phyloP scores from a whole-genome alignment of 257 asterid species.

The Solanum pimpinellifolium region DNA sequence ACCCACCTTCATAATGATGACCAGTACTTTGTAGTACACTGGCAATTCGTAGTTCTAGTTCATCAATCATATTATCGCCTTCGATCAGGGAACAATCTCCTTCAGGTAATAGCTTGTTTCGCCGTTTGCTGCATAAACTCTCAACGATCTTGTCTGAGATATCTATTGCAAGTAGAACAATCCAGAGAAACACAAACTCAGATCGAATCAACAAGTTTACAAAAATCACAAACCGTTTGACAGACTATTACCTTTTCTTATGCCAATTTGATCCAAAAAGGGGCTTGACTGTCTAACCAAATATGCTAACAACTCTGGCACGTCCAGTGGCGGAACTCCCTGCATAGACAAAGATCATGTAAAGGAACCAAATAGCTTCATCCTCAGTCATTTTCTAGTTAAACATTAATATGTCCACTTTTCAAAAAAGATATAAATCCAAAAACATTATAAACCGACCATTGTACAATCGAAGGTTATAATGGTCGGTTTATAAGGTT shows the following conservation, averaged over 20 bases:
- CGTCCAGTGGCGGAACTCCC: slow-evolving; percentile 95
- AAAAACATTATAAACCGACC: not conserved
- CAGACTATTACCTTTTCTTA: slow-evolving; percentile 45
- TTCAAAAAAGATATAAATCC: not conserved
- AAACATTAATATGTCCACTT: not conserved
- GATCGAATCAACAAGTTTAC: not conserved
- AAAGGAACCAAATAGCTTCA: not conserved
- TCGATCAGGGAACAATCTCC: slow-evolving; percentile 63
- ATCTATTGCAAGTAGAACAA: slow-evolving; percentile 25
- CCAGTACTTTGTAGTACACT: slow-evolving; percentile 94
- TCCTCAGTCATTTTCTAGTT: not conserved
- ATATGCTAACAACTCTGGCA: slow-evolving; percentile 80
- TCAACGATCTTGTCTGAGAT: slow-evolving; percentile 91
- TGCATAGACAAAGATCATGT: slow-evolving; percentile 5
- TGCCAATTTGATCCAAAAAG: slow-evolving; percentile 85
- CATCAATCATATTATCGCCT: slow-evolving; percentile 54
- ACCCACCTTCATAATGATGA: slow-evolving; percentile 80
- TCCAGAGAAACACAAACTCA: not conserved
- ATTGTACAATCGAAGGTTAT: not conserved
- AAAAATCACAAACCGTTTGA: not conserved
- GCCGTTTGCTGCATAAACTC: slow-evolving; percentile 69
- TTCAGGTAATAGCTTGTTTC: slow-evolving; percentile 43
- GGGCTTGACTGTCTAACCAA: slow-evolving; percentile 95
- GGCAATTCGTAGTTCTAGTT: slow-evolving; percentile 77
- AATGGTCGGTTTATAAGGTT: not conserved